Evolutionary conservation across 2,329 filamentous ascomycete genomes (phyloP), one percentile per base, ranked within the genome.

Genomic region (Dothistroma pini): DNA sequence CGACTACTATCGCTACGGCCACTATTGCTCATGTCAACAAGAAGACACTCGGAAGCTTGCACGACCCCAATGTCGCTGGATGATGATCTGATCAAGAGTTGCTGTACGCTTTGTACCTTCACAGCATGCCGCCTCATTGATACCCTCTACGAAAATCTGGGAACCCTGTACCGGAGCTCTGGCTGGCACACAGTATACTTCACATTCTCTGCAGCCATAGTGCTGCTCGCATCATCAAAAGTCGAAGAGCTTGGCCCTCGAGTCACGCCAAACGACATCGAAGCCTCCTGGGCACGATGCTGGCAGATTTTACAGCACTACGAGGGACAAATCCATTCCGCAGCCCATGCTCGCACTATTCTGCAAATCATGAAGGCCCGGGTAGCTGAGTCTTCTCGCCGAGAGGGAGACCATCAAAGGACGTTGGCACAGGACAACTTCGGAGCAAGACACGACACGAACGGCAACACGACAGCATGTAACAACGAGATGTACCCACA

Each of bases 101-200:
- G 67, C 12, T 68, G 72, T 8, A 63, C 59, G 7, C 51, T 58
- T 8, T 72, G 74, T n/a, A 70, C 70, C 7, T 63, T 66, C 11
- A 73, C 75, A 51, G 74, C 73, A 9, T 77, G 75, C 69, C 57
- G 64, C 22, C 70, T 75, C 10, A 71, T 78, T 35, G 71, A 71
- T 31, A 70, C 56, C 5, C 67, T 72, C 3, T 77, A 77, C 60
- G 68, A 72, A 34, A 75, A 74, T 64, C 58, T 69, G 7, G 59
- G 63, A 11, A 69, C 67, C 5, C 63, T 68, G 5, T 69, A 69
- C 12, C 59, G 67, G 7, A 64, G 63, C 47, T 65, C 67, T 10
- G 67, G 67, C 14, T 69, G 67, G 67, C 67, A 69, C 29, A 67
- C 67, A 8, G 67, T 69, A 0, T 69, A 69, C 52, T 68, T 69